phyloP scores from a whole-genome alignment of 2,329 filamentous ascomycete genomes.

The Penicillium sp. region DNA sequence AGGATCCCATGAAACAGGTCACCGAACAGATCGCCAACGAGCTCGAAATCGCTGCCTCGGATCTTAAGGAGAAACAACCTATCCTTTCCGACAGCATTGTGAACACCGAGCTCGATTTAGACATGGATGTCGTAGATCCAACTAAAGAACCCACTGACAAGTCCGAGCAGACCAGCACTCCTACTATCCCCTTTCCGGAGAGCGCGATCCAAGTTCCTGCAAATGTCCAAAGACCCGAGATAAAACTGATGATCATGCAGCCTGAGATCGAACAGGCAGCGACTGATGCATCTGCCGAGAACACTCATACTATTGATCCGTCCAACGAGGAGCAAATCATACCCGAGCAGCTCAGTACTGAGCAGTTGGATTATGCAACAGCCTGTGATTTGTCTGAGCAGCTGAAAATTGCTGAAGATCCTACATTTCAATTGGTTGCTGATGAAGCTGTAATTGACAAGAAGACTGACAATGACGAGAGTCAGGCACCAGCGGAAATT shows the following conservation, averaged over 20 bases:
- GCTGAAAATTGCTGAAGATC: not conserved
- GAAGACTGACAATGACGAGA: not conserved
- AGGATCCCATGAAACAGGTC: not conserved
- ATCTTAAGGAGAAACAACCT: not conserved
- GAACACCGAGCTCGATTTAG: not conserved
- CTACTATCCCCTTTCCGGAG: not conserved
- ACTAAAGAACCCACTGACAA: not conserved
- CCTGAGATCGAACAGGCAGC: not conserved
- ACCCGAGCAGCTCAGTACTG: not conserved
- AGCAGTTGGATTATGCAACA: not conserved
- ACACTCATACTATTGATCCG: no score
- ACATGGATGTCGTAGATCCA: not conserved
- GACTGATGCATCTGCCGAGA: not conserved
- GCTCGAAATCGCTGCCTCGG: not conserved
- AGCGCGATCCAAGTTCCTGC: not conserved
- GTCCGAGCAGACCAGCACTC: not conserved
- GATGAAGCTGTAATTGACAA: no score
- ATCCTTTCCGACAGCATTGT: no score
- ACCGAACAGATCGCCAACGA: not conserved
- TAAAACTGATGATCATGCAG: not conserved
- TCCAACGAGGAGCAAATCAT: not conserved
- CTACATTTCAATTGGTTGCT: not conserved
- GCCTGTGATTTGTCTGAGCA: not conserved
- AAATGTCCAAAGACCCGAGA: not conserved
- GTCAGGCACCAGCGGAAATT: not conserved